Evolutionary conservation across 345 rosid species (phyloP), one percentile per base, ranked within the genome.

Genomic region (Aegle marmelos): DNA sequence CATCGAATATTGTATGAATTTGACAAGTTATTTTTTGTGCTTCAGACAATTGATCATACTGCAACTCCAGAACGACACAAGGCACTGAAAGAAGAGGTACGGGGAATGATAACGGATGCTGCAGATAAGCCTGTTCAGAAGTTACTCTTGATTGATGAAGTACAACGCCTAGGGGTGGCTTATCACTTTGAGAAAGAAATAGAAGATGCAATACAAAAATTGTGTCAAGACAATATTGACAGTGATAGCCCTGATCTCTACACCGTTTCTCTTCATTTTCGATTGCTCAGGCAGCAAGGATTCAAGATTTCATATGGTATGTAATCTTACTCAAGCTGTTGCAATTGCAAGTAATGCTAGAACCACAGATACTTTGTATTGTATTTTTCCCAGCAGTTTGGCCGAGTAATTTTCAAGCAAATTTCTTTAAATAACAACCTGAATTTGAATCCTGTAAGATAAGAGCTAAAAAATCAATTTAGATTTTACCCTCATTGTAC

Each of bases 221-320:
- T 87, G 4, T 53, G 8, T 61, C n/a, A 41, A 6, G 36, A 17
- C 6, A 6, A 41, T 41, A 41, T 0, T 24, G 54, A 66, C 16
- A 16, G 70, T 0, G 41, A 22, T 7, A 9, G 34, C 11, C 70
- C 79, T 34, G 79, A 80, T n/a, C 83, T 84, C 0, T 27, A 72
- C 41, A 39, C 37, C 0, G 48, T 57, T 1, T 68, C 87, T 24
- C 83, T 84, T 48, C 72, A 57, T 14, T 86, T 84, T 60, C 79
- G 86, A 10, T 64, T 86, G 30, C 77, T 84, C 2, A 66, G 87
- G 34, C 84, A 82, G 13, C 80, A 79, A 7, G 87, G 84, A 30
- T 48, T 71, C 9, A 17, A n/a, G 31, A 45, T 65, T 69, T 64
- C 79, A 2, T 59, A 72, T 27, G 81, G 86, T 86, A 69, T 31